Conservation (phyloP, 2,329 filamentous ascomycete species). For the Aulographum hederae region DNA sequence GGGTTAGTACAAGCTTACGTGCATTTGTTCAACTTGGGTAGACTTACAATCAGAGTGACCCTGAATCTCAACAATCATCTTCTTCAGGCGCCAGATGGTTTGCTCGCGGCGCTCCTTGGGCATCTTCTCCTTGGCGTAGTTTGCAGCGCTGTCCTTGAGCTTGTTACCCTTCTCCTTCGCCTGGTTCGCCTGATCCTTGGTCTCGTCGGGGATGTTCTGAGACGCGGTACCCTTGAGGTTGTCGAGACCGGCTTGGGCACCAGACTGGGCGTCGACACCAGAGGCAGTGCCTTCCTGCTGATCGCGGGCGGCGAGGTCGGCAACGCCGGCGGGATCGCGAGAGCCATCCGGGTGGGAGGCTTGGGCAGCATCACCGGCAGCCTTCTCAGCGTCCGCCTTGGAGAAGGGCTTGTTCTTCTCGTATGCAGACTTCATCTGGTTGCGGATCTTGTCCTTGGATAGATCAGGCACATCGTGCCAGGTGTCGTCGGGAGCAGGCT, state of each 20-base stretch:
- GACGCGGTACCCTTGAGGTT: conserved; percentile 37
- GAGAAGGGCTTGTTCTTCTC: conserved; percentile 37
- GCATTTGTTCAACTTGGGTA: background rate
- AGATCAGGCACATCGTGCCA: conserved; percentile 82
- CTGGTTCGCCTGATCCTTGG: conserved; percentile 17
- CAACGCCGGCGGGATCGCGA: conserved; percentile 35
- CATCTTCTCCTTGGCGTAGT: conserved; percentile 74
- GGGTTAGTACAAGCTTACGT: too few species aligned
- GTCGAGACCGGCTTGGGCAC: conserved; percentile 22
- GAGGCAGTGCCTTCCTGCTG: conserved; percentile 27
- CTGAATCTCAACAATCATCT: conserved; percentile 95
- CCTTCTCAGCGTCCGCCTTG: conserved; percentile 41
- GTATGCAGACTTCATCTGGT: conserved; percentile 42
- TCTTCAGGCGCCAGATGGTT: conserved; percentile 82
- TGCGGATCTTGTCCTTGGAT: conserved; percentile 49
- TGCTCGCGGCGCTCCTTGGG: conserved; percentile 86
- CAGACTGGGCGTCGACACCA: conserved; percentile 33
- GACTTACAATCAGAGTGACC: conserved; percentile 69
- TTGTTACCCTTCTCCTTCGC: conserved; percentile 17
- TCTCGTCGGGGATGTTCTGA: conserved; percentile 47
- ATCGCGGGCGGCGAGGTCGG: conserved; percentile 30
- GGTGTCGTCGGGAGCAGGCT: conserved; percentile 73
- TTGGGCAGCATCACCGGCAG: conserved; percentile 37
- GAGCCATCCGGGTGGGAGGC: conserved; percentile 37
- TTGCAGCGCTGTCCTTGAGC: conserved; percentile 34